A percentile compares a stretch with the other conserved stretches of the same genome.
Conservation (phyloP, 2,329 filamentous ascomycete species). For the Diaporthe capsici region DNA sequence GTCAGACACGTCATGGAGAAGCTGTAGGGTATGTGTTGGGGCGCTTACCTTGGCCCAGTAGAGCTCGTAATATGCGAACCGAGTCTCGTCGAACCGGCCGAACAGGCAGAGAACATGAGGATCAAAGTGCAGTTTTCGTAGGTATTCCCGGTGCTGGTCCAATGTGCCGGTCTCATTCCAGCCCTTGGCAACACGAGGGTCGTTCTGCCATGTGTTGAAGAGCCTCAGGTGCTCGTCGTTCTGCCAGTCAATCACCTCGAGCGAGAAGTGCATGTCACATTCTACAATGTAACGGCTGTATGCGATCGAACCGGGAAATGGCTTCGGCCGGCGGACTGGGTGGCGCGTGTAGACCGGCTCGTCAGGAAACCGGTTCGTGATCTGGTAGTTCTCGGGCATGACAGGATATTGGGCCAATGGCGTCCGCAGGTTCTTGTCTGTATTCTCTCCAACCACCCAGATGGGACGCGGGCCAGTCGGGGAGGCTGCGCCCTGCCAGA, state of each 20-base stretch:
- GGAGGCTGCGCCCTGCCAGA: slow-evolving; percentile 43
- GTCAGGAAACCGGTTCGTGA: slow-evolving; percentile 62
- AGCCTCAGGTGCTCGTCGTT: slow-evolving; percentile 74
- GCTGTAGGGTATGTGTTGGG: slow-evolving; percentile 26
- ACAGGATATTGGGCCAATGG: slow-evolving; percentile 53
- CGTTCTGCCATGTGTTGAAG: slow-evolving; percentile 84
- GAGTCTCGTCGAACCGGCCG: slow-evolving; percentile 76
- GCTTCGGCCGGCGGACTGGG: slow-evolving; percentile 78
- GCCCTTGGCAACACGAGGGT: slow-evolving; percentile 80
- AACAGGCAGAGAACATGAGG: slow-evolving; percentile 78
- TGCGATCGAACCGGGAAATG: slow-evolving; percentile 74
- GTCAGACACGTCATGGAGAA: neutral
- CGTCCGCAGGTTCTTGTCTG: slow-evolving; percentile 49
- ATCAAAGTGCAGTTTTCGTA: slow-evolving; percentile 76
- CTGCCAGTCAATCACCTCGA: slow-evolving; percentile 76
- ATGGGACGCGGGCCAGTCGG: slow-evolving; percentile 55
- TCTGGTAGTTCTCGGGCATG: slow-evolving; percentile 58
- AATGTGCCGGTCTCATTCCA: slow-evolving; percentile 84
- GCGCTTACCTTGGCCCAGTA: slow-evolving; percentile 77
- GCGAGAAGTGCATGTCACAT: slow-evolving; percentile 79
- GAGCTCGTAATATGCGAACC: slow-evolving; percentile 82
- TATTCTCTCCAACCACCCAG: slow-evolving; percentile 53
- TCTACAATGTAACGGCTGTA: slow-evolving; percentile 84
- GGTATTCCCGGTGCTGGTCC: slow-evolving; percentile 79
- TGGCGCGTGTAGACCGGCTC: slow-evolving; percentile 62